phyloP scores from a whole-genome alignment of 768 basidiomycete species.

The Boletus huronensis region DNA sequence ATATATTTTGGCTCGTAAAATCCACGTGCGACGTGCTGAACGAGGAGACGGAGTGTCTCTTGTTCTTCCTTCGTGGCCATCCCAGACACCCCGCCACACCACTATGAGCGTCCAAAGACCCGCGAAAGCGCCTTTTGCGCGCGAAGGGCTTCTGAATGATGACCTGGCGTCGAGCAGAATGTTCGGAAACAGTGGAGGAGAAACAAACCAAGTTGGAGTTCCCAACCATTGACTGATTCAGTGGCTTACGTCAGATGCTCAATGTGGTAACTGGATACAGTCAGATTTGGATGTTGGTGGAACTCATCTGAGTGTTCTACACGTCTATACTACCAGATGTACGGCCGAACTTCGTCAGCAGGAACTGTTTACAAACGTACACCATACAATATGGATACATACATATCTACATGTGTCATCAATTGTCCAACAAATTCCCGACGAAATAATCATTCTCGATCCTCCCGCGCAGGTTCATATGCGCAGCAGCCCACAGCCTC shows the following conservation, averaged over 20 bases:
- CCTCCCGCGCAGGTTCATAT: slow-evolving; percentile 38
- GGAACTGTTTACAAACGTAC: too few species aligned
- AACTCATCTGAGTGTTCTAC: too few species aligned
- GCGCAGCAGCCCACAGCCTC: slow-evolving; percentile 42
- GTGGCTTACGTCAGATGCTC: slow-evolving; percentile 6
- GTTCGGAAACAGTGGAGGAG: background rate
- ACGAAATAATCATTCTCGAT: slow-evolving; percentile 6
- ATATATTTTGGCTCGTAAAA: slow-evolving; percentile 94
- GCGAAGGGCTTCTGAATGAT: slow-evolving; percentile 1
- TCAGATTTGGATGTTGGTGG: too few species aligned
- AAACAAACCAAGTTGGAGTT: background rate
- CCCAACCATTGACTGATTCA: background rate
- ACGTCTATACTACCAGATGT: too few species aligned
- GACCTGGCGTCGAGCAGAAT: slow-evolving; percentile 4
- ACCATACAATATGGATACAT: slow-evolving; percentile 12
- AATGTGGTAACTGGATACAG: too few species aligned
- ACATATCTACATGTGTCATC: slow-evolving; percentile 6
- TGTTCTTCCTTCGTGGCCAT: slow-evolving; percentile 78
- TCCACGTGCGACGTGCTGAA: slow-evolving; percentile 88
- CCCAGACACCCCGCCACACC: slow-evolving; percentile 10
- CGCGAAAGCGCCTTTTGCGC: slow-evolving; percentile 7
- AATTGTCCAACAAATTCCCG: background rate
- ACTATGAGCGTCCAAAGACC: slow-evolving; percentile 3
- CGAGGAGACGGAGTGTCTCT: slow-evolving; percentile 79
- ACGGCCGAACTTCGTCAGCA: too few species aligned